Evolutionary conservation across 345 rosid genomes (phyloP), one percentile per base, ranked within the genome.

Genomic region (Murraya paniculata): DNA sequence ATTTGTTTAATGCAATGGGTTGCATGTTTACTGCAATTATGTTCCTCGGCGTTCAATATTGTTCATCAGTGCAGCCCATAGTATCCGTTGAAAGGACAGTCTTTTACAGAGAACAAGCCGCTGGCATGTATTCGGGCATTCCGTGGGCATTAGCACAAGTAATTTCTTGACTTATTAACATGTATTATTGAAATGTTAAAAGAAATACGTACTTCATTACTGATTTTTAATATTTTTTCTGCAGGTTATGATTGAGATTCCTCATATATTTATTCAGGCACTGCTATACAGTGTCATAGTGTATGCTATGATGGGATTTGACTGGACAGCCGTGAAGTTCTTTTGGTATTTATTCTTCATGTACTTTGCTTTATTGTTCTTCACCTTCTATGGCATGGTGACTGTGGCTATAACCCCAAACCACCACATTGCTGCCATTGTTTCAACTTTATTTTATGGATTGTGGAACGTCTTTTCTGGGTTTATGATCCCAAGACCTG

Each of bases 11-110:
- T 81, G 90, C 94, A 56, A 85, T 86, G 88, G 97, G 97, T 62
- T 92, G 97, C 2, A 91, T 94, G 94, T 92, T 89, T 56, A 73
- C 86, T 53, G 92, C 97, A 7, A 92, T 91, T 80, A 75, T 91
- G n/a, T 94, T 91, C 87, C 84, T 92, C 22, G 97, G 97, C 1
- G 24, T 87, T 78, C 97, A 92, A 76, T 91, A 91, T 65, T 77
- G 85, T 4, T 33, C 74, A 0, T 66, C 97, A 6, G 93, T 92
- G 45, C 94, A 90, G 77, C 92, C 97, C 0, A 89, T 92, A 18
- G 96, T 91, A 41, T 80, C 90, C 2, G 85, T 94, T 62, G 90
- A 87, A 60, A 82, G 86, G 60, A 83, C 84, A 7, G 89, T 87
- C 25, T 89, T 80, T 55, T 86, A n/a, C 57, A 74, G 88, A 77